These are phyloP conservation scores for Otatea glauca DNA, from an alignment of 176 grass and related monocot species.

Conservation along the genomic window DNA sequence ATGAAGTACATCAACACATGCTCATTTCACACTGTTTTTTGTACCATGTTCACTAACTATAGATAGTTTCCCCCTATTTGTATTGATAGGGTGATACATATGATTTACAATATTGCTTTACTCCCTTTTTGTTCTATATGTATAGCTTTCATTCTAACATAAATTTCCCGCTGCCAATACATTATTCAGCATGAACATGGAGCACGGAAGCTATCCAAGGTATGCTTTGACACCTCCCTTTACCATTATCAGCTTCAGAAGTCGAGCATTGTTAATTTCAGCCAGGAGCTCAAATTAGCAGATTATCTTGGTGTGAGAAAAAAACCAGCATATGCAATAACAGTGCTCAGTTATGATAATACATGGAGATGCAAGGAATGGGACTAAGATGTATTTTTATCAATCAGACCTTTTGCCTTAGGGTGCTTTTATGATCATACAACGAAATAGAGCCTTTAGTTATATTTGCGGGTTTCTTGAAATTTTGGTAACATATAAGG, in stretches of 20 bases:
- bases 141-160: conserved; percentile 31
- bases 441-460: background rate
- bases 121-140: background rate
- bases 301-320: too few relatives aligned
- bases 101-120: background rate
- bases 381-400: background rate
- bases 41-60: background rate
- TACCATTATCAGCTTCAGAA: too few relatives aligned
- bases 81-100: background rate
- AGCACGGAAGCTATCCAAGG: conserved; percentile 73
- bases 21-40: background rate
- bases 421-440: background rate
- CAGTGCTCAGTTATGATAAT: background rate
- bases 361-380: too few relatives aligned
- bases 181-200: conserved; percentile 57
- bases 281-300: too few relatives aligned
- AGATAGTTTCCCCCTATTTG: too few relatives aligned
- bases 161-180: conserved; percentile 45
- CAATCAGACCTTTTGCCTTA: background rate
- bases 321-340: too few relatives aligned
- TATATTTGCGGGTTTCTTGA: background rate
- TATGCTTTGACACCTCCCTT: conserved; percentile 45
- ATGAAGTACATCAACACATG: background rate
- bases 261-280: too few relatives aligned
- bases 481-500: conserved; percentile 12